phyloP scores from a whole-genome alignment of 1,139 yeast species.

The Pichia sorboxylosa region DNA sequence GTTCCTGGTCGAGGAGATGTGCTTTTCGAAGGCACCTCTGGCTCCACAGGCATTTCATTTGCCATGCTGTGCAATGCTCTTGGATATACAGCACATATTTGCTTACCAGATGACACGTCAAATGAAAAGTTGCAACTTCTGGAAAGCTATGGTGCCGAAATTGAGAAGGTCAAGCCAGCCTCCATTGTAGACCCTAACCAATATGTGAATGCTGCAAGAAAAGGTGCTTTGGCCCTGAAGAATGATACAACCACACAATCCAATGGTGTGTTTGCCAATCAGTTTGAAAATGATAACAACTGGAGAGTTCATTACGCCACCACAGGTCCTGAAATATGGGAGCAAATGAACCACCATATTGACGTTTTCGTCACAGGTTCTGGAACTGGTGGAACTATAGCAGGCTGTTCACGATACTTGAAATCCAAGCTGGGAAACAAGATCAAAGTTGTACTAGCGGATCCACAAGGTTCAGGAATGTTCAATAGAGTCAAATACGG shows the following conservation, averaged over 20 bases:
- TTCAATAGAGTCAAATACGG: constrained; percentile 77
- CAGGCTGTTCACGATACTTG: constrained; percentile 72
- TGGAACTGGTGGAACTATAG: constrained; percentile 69
- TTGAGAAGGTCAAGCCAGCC: constrained; percentile 90
- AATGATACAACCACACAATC: constrained; percentile 28
- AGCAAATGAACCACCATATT: constrained; percentile 50
- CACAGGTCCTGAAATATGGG: constrained; percentile 85
- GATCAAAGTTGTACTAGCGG: constrained; percentile 54
- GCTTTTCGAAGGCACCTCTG: constrained; percentile 89
- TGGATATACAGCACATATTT: constrained; percentile 84
- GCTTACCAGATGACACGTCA: constrained; percentile 92
- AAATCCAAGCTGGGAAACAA: constrained; percentile 37
- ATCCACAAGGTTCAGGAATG: constrained; percentile 93
- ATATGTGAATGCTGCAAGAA: constrained; percentile 79
- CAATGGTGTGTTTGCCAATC: constrained; percentile 81
- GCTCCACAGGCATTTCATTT: constrained; percentile 90
- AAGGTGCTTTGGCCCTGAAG: constrained; percentile 46
- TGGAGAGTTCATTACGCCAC: constrained; percentile 75
- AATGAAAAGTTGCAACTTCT: constrained; percentile 66
- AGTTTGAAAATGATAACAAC: constrained; percentile 84
- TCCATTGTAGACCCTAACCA: constrained; percentile 89
- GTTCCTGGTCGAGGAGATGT: constrained; percentile 50
- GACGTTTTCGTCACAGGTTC: constrained; percentile 77
- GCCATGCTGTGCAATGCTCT: constrained; percentile 79
- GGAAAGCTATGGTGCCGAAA: constrained; percentile 64